Evolutionary conservation across 2,329 filamentous ascomycete genomes (phyloP).

Genomic region (Botrytis pseudocinerea): DNA sequence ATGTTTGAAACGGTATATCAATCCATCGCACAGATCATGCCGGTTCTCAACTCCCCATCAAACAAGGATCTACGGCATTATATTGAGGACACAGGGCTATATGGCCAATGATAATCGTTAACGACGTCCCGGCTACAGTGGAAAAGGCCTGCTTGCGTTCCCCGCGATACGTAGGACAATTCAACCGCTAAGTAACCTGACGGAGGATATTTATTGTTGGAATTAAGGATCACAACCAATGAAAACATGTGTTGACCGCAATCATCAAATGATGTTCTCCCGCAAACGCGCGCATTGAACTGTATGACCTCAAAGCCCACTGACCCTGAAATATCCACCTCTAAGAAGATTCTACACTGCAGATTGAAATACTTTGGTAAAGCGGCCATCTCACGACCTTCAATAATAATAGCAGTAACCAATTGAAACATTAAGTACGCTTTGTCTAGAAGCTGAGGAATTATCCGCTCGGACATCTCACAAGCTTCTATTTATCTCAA

Average conservation of each 20-base stretch:
- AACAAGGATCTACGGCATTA: slow-evolving; percentile 16
- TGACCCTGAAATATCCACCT: neutral
- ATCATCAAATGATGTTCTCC: neutral
- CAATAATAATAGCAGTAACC: neutral
- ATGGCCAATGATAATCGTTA: slow-evolving; percentile 1
- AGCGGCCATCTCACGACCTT: neutral
- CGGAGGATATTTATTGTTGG: neutral
- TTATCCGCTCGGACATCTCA: slow-evolving; percentile 19
- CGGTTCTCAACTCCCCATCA: neutral
- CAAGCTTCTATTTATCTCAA: slow-evolving; percentile 4
- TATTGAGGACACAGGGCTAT: neutral
- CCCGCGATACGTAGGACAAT: slow-evolving; percentile 4
- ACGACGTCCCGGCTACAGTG: slow-evolving; percentile 5
- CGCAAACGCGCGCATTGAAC: slow-evolving; percentile 1
- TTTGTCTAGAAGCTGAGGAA: slow-evolving; percentile 20
- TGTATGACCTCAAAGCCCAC: neutral
- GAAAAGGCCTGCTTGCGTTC: slow-evolving; percentile 9
- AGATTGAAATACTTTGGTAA: neutral
- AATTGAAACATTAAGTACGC: slow-evolving; percentile 20
- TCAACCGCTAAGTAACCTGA: neutral
- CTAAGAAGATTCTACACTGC: neutral
- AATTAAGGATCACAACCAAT: neutral
- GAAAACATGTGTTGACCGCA: neutral
- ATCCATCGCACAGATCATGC: slow-evolving; percentile 22
- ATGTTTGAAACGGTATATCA: slow-evolving; percentile 24